phyloP scores from a whole-genome alignment of 1,284 basidiomycete genomes.

The Trametes polyzona region DNA sequence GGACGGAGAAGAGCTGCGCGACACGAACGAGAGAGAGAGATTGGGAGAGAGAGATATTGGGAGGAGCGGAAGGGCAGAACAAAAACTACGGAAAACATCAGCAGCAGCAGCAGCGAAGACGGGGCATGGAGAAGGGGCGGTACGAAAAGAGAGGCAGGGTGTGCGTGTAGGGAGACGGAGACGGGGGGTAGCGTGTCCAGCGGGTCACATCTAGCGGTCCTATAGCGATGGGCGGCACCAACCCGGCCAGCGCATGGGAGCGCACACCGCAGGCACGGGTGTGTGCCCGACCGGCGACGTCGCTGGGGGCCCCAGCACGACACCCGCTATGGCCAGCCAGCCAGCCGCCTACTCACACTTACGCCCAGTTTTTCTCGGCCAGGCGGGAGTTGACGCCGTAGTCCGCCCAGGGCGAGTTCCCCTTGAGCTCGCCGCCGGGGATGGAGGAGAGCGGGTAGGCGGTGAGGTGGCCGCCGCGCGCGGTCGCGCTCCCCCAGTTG shows the following conservation, averaged over 20 bases:
- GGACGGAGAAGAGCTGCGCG: slow-evolving; percentile 29
- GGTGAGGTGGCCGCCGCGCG: slow-evolving; percentile 54
- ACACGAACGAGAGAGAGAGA: slow-evolving; percentile 26
- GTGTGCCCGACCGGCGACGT: no score
- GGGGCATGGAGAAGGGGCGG: no score
- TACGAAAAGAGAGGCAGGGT: neutral
- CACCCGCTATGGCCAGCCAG: neutral
- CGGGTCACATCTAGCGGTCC: slow-evolving; percentile 6
- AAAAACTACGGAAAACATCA: slow-evolving; percentile 31
- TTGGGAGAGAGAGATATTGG: slow-evolving; percentile 22
- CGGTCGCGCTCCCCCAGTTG: slow-evolving; percentile 71
- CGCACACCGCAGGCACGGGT: neutral
- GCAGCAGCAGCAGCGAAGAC: slow-evolving; percentile 28
- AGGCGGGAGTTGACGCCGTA: slow-evolving; percentile 60
- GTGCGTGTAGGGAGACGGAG: no score
- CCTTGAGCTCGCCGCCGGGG: slow-evolving; percentile 58
- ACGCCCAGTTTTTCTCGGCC: slow-evolving; percentile 67
- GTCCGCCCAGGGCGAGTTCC: slow-evolving; percentile 71
- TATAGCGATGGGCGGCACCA: neutral
- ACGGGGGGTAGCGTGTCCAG: slow-evolving; percentile 11
- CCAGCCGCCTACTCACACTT: slow-evolving; percentile 27
- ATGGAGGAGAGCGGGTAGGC: slow-evolving; percentile 61
- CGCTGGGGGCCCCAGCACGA: neutral
- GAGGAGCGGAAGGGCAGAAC: slow-evolving; percentile 35
- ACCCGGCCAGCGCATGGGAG: neutral